Conservation (phyloP, 2,329 filamentous ascomycete genomes). For the Pyricularia grisea region DNA sequence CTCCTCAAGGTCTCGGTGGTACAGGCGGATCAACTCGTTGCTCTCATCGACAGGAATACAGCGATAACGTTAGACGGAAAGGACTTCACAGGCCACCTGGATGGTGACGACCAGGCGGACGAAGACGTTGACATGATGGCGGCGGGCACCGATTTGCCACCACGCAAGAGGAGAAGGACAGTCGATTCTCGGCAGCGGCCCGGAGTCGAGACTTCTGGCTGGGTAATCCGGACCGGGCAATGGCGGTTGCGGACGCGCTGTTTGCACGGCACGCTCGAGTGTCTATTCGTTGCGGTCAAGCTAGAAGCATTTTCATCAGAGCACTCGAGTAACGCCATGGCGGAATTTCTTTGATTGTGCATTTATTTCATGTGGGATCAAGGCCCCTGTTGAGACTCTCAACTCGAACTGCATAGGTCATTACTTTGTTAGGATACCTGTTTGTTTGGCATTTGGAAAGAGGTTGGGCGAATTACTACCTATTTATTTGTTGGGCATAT, state of each 20-base stretch:
- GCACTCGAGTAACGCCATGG: slow-evolving; percentile 49
- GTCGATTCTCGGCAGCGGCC: slow-evolving; percentile 8
- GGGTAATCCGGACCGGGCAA: slow-evolving; percentile 59
- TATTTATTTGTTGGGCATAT: background rate
- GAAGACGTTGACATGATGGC: slow-evolving; percentile 16
- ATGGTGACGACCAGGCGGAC: slow-evolving; percentile 11
- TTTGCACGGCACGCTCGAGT: slow-evolving; percentile 51
- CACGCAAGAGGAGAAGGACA: slow-evolving; percentile 37
- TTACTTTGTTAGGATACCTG: background rate
- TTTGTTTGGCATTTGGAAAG: background rate
- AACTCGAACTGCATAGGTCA: background rate
- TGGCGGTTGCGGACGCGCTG: slow-evolving; percentile 52
- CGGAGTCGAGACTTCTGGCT: slow-evolving; percentile 30
- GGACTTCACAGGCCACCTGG: slow-evolving; percentile 24
- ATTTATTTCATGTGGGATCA: background rate
- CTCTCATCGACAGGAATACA: slow-evolving; percentile 46
- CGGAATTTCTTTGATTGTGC: background rate
- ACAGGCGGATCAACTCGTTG: background rate
- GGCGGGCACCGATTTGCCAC: slow-evolving; percentile 15
- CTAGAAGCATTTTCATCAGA: slow-evolving; percentile 63
- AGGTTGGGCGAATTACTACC: background rate
- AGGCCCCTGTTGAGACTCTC: background rate
- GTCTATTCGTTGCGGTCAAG: slow-evolving; percentile 66
- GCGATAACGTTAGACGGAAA: slow-evolving; percentile 50
- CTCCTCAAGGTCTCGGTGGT: slow-evolving; percentile 66